Evolutionary conservation across 371 early-diverging fungal species (phyloP).

Genomic region (Capillidium rhysosporum): DNA sequence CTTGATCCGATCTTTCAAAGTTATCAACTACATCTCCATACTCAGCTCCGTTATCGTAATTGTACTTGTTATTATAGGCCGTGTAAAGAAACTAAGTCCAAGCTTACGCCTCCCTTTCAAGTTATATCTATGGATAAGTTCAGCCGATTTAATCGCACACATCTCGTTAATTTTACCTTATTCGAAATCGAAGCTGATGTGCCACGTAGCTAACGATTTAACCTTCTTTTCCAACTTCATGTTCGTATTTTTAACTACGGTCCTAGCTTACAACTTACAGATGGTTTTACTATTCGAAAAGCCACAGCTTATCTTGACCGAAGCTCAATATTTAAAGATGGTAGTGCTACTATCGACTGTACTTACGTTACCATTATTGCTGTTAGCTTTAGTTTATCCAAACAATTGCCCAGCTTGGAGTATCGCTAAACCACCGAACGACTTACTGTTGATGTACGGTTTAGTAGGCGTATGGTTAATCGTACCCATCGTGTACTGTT

Average conservation of each 20-base stretch:
- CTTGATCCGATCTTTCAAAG: too few species aligned
- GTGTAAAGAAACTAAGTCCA: too few species aligned
- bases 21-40: too few species aligned
- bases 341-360: not conserved
- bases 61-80: too few species aligned
- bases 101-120: not conserved
- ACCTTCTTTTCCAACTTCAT: not conserved
- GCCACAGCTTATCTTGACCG: not conserved
- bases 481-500: not conserved
- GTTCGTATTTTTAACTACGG: not conserved
- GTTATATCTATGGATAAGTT: constrained; percentile 1
- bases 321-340: not conserved
- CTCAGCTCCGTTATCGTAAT: too few species aligned
- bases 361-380: not conserved
- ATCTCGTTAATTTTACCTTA: not conserved
- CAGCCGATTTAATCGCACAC: not conserved
- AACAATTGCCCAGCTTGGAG: not conserved
- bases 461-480: not conserved
- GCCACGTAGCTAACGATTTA: not conserved
- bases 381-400: not conserved
- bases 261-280: constrained; percentile 3
- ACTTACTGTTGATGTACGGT: not conserved
- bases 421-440: not conserved
- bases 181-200: not conserved
- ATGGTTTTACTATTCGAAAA: not conserved